Evolutionary conservation across 768 basidiomycete species (phyloP), one percentile per base, ranked within the genome.

Genomic region (Cystobasidium onofrii): DNA sequence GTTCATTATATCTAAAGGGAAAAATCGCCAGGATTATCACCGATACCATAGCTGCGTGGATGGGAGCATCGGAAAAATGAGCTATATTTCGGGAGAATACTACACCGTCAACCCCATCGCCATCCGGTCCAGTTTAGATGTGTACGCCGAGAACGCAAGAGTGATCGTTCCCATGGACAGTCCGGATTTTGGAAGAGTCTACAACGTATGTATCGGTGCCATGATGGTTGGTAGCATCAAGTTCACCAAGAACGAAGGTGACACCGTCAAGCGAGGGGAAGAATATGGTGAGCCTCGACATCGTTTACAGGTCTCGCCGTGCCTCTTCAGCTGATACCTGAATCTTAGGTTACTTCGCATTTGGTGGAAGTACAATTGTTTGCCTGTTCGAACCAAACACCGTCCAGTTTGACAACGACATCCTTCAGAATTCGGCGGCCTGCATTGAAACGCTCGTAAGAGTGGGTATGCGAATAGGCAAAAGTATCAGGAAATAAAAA

Each of bases 91-190:
- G 1, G 95, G 95, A 6, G 92, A 95, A 79, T 97, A 96, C 81
- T 98, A 96, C 81, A 97, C 96, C 0, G 95, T 96, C 75, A 95
- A 93, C 92, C 94, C 0, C 90, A 97, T 78, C 85, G 95, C 95
- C 0, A 90, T 99, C 75, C 86, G 95, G 1, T 91, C 91, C 0
- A 41, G 76, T 75, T 50, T 64, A 33, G 65, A 96, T 76, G 91
- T 97, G 13, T 97, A 93, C 78, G 92, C 92, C 23, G 94, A 97
- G 82, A 99, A 99, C 77, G 89, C 85, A 4, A 85, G 96, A 29
- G 92, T 92, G 84, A 88, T 99, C 39, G 90, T 95, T 7, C 90
- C 91, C 1, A 94, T 98, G 69, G 88, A 95, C 75, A 91, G 88
- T 74, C 87, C 89, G 0, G 87, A 89, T 57, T 98, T 96, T 79